Percentiles rank a stretch among this genome's conserved stretches.
Evolutionary conservation across 23 red algal genomes (phyloP).

Genomic region (Gracilaria gracilis): DNA sequence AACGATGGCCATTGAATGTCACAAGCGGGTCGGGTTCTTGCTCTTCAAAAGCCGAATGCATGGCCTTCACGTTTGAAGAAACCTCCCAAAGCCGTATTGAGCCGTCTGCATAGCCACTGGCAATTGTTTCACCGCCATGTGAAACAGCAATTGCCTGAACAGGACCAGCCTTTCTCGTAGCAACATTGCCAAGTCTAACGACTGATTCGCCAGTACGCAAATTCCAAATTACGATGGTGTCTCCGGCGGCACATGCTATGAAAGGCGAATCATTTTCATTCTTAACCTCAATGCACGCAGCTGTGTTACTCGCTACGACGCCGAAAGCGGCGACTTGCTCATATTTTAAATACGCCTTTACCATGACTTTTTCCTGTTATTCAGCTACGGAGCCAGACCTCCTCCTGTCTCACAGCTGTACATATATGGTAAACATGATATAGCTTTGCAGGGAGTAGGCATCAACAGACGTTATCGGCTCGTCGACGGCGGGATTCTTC

Average conservation of each 20-base stretch:
- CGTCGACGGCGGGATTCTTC: too few species aligned
- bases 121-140: constrained; percentile 37
- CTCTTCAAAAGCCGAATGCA: constrained; percentile 14
- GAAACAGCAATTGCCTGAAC: constrained; percentile 52
- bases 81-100: constrained; percentile 66
- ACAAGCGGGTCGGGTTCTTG: constrained; percentile 31
- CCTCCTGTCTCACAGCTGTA: too few species aligned
- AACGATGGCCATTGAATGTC: constrained; percentile 67
- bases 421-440: too few species aligned
- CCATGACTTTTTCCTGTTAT: constrained; percentile 29
- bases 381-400: neutral
- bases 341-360: constrained; percentile 77
- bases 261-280: neutral
- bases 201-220: constrained; percentile 49
- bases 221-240: constrained; percentile 75
- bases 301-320: constrained; percentile 53
- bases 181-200: constrained; percentile 40
- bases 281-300: constrained; percentile 17
- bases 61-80: neutral
- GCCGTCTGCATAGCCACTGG: constrained; percentile 84
- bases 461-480: too few species aligned
- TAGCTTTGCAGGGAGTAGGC: too few species aligned
- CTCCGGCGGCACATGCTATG: constrained; percentile 68
- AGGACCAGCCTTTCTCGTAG: constrained; percentile 44
- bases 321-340: constrained; percentile 66